These are phyloP conservation scores for Cladosporium sp. DNA, from an alignment of 2,329 filamentous ascomycete species.

Conservation along the genomic window DNA sequence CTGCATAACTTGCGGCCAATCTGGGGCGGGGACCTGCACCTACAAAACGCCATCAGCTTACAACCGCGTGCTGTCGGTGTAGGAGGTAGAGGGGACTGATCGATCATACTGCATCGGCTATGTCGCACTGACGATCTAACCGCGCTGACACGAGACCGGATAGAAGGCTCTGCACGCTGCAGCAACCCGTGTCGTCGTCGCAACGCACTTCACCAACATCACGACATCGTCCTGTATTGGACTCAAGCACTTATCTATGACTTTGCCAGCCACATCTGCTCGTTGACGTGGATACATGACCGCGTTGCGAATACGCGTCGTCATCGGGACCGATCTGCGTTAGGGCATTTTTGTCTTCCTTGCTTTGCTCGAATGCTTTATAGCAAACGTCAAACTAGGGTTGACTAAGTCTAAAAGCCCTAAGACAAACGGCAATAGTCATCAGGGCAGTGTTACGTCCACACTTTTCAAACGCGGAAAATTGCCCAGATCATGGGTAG, in stretches of 20 bases:
- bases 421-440: not conserved
- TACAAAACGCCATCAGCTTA: not conserved
- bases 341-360: no score
- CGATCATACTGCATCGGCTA: not conserved
- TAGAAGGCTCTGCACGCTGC: not conserved
- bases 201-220: no score
- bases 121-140: not conserved
- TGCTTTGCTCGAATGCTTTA: no score
- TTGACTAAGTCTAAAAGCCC: not conserved
- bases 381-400: no score
- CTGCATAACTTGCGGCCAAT: not conserved
- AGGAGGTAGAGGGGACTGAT: not conserved
- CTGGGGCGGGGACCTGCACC: not conserved
- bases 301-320: no score
- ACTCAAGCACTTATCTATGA: not conserved
- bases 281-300: not conserved
- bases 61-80: not conserved
- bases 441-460: not conserved
- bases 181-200: not conserved
- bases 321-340: no score
- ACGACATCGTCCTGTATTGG: not conserved
- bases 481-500: not conserved
- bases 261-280: not conserved
- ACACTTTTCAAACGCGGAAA: not conserved
- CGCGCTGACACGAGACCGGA: not conserved